Evolutionary conservation across 768 basidiomycete genomes (phyloP), one percentile per base, ranked within the genome.

Genomic region (Phanerodontia chrysosporium): DNA sequence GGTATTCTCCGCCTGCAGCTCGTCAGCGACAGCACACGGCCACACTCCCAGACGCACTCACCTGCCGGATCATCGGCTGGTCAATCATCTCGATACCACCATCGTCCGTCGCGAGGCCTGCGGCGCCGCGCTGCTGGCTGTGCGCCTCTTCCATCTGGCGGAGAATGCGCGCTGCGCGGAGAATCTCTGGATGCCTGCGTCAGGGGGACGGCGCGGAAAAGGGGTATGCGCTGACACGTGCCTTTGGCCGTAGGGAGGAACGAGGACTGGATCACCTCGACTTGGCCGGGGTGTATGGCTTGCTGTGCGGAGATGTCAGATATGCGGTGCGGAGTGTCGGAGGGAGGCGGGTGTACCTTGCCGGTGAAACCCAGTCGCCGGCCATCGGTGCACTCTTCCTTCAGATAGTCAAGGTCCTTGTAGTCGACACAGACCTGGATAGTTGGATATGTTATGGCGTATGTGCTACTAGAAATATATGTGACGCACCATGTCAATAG

Each of bases 401-500:
- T 72, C 29, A 97, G 75, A 59, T 82, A 82, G 16, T 80, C 77
- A 10, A 75, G 65, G 66, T 95, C 85, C 66, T 87, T 89, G 74
- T 94, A 95, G 67, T 95, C 86, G 35, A 95, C 85, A 66, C 92
- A 95, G 9, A 95, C 92, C 90, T 92, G 18, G 14, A 48, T n/a
- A 27, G n/a, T 32, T 32, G n/a, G 22, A 22, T 3, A 28, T 14
- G 60, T 72, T 46, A 4, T 39, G 8, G 21, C n/a, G 16, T 30
- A 32, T 52, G 5, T 12, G 7, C n/a, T n/a, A n/a, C n/a, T n/a
- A 44, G 9, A 2, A n/a, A 25, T 16, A 9, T 28, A 22, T 60
- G 3, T 45, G 89, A n/a, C n/a, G n/a, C n/a, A n/a, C 95, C 90
- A 97, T 90, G 70, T 98, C 95, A 65, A 98, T 91, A 2, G 94